A percentile compares a stretch with the other conserved stretches of the same genome.
phyloP scores from a whole-genome alignment of 1,139 yeast species.

The Debaryomycetaceae sp. region DNA sequence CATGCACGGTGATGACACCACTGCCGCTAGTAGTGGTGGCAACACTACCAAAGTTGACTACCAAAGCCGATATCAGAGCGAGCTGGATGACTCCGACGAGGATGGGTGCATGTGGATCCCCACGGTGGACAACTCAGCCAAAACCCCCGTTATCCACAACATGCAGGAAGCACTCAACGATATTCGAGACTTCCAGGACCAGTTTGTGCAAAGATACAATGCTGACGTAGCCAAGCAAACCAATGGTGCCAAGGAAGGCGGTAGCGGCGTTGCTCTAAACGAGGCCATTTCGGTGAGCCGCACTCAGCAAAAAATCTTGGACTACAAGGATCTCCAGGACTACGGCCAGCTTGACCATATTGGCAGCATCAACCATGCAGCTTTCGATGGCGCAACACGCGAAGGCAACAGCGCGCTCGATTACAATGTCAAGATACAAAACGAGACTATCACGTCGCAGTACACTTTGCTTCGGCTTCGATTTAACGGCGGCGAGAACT shows the following conservation, averaged over 20 bases:
- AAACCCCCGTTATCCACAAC: background rate
- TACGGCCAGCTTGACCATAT: slow-evolving; percentile 3
- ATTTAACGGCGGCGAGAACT: slow-evolving; percentile 21
- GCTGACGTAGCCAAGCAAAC: too few relatives aligned
- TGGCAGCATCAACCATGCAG: too few relatives aligned
- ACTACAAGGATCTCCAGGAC: slow-evolving; percentile 26
- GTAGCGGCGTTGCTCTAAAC: slow-evolving; percentile 8
- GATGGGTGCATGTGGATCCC: slow-evolving; percentile 12
- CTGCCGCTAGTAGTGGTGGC: too few relatives aligned
- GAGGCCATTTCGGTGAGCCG: slow-evolving; percentile 15
- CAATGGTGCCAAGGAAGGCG: background rate
- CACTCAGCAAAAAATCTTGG: slow-evolving; percentile 34
- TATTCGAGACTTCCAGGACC: slow-evolving; percentile 29
- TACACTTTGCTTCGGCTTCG: slow-evolving; percentile 37
- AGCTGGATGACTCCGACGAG: slow-evolving; percentile 25
- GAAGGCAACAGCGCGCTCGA: slow-evolving; percentile 11
- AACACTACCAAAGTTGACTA: too few relatives aligned
- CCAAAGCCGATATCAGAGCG: slow-evolving; percentile 25
- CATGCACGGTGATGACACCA: slow-evolving; percentile 2
- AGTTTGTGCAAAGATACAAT: slow-evolving; percentile 23
- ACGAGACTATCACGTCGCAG: slow-evolving; percentile 35
- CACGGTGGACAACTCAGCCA: slow-evolving; percentile 7
- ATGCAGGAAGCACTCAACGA: slow-evolving; percentile 25
- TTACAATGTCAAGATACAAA: slow-evolving; percentile 29
- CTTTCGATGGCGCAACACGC: background rate